Conservation (phyloP, 345 rosid species). For the Eucalyptus pauciflora region DNA sequence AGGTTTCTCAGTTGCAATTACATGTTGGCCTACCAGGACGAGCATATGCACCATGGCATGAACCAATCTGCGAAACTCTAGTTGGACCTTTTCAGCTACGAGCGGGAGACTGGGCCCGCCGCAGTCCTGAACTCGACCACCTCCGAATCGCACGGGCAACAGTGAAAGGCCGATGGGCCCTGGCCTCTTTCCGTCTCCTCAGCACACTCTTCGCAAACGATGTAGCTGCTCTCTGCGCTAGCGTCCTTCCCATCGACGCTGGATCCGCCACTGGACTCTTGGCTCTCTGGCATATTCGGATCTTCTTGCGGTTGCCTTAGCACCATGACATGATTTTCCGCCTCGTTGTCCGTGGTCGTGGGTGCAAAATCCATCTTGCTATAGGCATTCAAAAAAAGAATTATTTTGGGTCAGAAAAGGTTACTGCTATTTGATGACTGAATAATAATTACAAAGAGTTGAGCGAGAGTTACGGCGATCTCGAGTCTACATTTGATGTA, state of each 20-base stretch:
- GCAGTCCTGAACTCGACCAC: not conserved
- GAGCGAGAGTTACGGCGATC: fast-evolving
- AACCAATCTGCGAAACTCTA: not conserved
- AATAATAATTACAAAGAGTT: too few species aligned
- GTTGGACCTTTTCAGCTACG: not conserved
- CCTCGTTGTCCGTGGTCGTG: not conserved
- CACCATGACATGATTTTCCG: not conserved
- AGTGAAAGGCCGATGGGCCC: not conserved
- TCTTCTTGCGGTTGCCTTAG: not conserved
- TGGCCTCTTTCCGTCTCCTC: not conserved
- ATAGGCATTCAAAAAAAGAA: not conserved
- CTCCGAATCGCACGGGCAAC: not conserved
- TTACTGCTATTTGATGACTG: not conserved
- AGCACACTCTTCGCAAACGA: not conserved
- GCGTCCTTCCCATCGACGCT: fast-evolving
- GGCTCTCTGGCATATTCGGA: fast-evolving
- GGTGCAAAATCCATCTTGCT: not conserved
- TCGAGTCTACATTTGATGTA: fast-evolving
- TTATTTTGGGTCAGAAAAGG: too few species aligned
- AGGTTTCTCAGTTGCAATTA: not conserved
- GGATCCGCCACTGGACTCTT: not conserved
- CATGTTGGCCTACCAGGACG: not conserved
- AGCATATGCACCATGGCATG: not conserved
- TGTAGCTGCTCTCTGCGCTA: not conserved
- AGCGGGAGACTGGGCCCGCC: not conserved